Evolutionary conservation across 495 filamentous ascomycete genomes (phyloP).

Genomic region (Penicillium angulare): DNA sequence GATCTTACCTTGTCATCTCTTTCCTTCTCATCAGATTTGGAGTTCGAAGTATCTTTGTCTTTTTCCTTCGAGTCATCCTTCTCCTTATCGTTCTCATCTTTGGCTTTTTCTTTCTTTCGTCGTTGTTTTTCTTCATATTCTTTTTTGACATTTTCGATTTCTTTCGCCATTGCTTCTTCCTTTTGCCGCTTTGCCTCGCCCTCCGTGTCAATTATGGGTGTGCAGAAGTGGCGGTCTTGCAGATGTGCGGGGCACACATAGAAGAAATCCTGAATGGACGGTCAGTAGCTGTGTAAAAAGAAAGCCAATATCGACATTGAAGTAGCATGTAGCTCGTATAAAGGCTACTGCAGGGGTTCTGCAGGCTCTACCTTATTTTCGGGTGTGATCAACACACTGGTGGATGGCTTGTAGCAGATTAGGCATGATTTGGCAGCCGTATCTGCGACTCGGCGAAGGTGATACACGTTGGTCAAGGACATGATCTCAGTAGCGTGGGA

Average conservation of each 20-base stretch:
- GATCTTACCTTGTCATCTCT: slow-evolving; percentile 51
- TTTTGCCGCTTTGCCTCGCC: slow-evolving; percentile 65
- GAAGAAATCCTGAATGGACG: slow-evolving; percentile 78
- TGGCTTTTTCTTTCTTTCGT: slow-evolving; percentile 33
- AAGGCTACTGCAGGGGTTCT: not conserved
- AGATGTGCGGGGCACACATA: slow-evolving; percentile 84
- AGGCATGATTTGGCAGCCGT: slow-evolving; percentile 77
- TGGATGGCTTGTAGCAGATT: slow-evolving; percentile 86
- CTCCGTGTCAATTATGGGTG: slow-evolving; percentile 74
- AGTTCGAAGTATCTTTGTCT: slow-evolving; percentile 19
- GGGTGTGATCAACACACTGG: slow-evolving; percentile 82
- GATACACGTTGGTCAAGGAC: slow-evolving; percentile 77
- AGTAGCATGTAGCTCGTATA: not conserved
- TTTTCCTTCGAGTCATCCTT: slow-evolving; percentile 47
- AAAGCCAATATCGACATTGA: not conserved
- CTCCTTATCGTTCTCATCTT: slow-evolving; percentile 47
- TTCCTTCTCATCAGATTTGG: slow-evolving; percentile 48
- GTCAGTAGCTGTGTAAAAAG: not conserved
- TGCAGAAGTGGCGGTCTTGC: slow-evolving; percentile 78
- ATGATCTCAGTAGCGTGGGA: slow-evolving; percentile 23
- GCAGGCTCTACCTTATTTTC: slow-evolving; percentile 94
- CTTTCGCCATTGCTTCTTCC: slow-evolving; percentile 65
- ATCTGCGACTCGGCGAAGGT: slow-evolving; percentile 86
- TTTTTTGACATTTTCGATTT: slow-evolving; percentile 71
- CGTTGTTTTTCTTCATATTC: slow-evolving; percentile 45